Evolutionary conservation across 2,329 filamentous ascomycete genomes (phyloP).

Genomic region (Colletotrichum sidae): DNA sequence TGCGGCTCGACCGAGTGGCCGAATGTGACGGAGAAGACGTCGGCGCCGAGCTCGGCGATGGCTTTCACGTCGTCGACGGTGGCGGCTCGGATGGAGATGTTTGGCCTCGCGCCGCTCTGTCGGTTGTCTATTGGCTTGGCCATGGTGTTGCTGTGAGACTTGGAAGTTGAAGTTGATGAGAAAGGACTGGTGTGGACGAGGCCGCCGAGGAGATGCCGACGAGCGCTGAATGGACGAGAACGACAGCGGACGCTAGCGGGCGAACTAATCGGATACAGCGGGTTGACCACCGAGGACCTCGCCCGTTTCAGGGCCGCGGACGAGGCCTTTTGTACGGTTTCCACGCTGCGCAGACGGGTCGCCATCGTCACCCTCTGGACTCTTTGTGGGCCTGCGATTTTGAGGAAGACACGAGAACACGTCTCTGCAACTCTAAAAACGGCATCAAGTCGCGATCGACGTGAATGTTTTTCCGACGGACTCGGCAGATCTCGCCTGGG

Average conservation of each 20-base stretch:
- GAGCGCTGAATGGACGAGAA: not conserved
- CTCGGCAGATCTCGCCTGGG: constrained; percentile 11
- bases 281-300: not conserved
- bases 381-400: constrained; percentile 1
- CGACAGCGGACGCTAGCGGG: not conserved
- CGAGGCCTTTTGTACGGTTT: constrained; percentile 7
- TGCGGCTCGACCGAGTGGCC: constrained; percentile 52
- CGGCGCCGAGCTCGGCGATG: constrained; percentile 49
- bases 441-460: constrained; percentile 1
- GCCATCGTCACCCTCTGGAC: not conserved
- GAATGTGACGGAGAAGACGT: constrained; percentile 54
- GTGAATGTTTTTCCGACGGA: not conserved
- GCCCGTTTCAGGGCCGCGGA: too few species aligned
- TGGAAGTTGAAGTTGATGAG: not conserved
- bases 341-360: not conserved
- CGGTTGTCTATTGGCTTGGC: not conserved
- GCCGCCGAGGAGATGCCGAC: not conserved
- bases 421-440: constrained; percentile 8
- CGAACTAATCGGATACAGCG: not conserved
- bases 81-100: constrained; percentile 11
- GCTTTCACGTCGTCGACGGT: constrained; percentile 41
- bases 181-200: not conserved
- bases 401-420: constrained; percentile 18
- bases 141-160: constrained; percentile 1
- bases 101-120: not conserved